Evolutionary conservation across 495 filamentous ascomycete species (phyloP).

Genomic region (Parmelia sp.): DNA sequence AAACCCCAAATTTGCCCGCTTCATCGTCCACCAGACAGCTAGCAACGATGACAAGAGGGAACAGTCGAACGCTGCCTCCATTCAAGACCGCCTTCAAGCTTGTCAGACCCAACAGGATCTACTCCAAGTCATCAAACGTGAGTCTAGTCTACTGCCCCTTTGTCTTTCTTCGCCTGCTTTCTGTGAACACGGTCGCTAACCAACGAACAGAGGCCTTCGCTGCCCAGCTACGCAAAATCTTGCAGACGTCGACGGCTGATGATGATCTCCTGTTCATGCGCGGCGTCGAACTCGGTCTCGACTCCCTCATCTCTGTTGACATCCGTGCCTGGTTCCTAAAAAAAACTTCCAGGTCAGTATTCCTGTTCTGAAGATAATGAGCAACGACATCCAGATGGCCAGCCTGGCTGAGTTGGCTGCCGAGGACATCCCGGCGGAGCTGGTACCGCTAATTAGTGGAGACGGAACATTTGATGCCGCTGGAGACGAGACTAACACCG

Average conservation of each 20-base stretch:
- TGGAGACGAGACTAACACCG: background rate
- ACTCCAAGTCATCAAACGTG: slow-evolving; percentile 1
- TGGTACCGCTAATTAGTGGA: slow-evolving; percentile 1
- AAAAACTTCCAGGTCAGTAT: slow-evolving; percentile 11
- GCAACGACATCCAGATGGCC: background rate
- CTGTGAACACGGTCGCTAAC: no score
- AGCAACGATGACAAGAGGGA: background rate
- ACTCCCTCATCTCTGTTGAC: slow-evolving; percentile 11
- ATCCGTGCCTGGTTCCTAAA: slow-evolving; percentile 9
- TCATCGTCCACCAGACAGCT: background rate
- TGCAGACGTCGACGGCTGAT: slow-evolving; percentile 3
- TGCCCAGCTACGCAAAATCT: background rate
- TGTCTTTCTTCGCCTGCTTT: no score
- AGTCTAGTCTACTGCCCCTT: no score
- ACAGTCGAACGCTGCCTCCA: background rate
- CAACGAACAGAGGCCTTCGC: slow-evolving; percentile 1
- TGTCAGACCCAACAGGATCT: background rate
- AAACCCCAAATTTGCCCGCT: slow-evolving; percentile 12
- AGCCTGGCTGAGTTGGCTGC: background rate
- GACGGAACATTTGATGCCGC: background rate
- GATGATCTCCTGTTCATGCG: background rate
- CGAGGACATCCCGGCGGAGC: slow-evolving; percentile 8
- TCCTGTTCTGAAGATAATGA: slow-evolving; percentile 8
- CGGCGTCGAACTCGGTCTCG: slow-evolving; percentile 1
- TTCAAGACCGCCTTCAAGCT: background rate